Base-by-base conservation (phyloP, 768 basidiomycete species). In the Xanthoconium purpureum region DNA sequence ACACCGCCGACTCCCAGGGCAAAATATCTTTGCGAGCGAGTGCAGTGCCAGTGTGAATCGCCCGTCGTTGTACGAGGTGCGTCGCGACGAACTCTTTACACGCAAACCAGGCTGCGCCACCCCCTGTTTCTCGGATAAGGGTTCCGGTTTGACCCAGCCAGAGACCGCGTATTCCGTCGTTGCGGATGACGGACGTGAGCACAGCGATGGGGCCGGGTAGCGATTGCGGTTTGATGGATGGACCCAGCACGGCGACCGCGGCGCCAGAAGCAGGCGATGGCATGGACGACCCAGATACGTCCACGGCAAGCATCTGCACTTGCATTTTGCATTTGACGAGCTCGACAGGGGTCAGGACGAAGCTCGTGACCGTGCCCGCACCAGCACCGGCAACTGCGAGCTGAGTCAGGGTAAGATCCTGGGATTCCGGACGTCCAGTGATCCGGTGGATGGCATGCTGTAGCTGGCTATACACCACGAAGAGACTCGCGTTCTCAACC, bases 311-410 rank as follows among this genome's bases (percentile, higher is more conserved):
- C 83, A 92, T 88, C 68, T 96, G 94, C 3, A 97, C 95, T 71
- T 97, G 95, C 94, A 98, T 96, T 71, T 93, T 92, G 76, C 94
- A 97, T 74, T 98, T 97, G 56, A 98, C 84, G 47, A 97, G 86
- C 65, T 97, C 95, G 54, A 98, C 87, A 2, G 95, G 95, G 0
- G 94, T 97, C 30, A 98, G 74, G 50, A 94, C 79, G 71, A 95
- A 94, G 64, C 92, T 94, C 15, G 94, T 88, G 11, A 87, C 75
- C 14, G 87, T 79, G 5, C 96, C 96, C 2, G 95, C 94, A n/a
- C 88, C 89, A 0, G 84, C 91, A 12, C 89, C 93, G 7, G 95
- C 91, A 3, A 91, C 55, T 3, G 84, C 84, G 32, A 94, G 80
- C 65, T 96, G 88, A 0, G 82, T 72, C 44, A 93, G 72, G 1